Base-by-base conservation (phyloP, 805 yeast genomes). In the baker's yeast (Saccharomyces cerevisiae) region DNA sequence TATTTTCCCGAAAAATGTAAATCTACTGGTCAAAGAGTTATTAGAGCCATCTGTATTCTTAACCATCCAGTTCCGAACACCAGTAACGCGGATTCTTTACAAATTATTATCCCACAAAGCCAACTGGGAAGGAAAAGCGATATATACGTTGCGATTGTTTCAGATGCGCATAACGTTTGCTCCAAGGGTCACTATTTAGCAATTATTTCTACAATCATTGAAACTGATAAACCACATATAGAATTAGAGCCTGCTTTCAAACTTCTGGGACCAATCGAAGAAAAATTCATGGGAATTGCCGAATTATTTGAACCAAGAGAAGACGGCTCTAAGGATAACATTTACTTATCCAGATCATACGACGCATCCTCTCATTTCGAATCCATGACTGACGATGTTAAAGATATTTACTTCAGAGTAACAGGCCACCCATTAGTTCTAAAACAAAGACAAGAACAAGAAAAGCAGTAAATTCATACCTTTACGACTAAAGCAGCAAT, bases 301-400 rank as follows among this genome's bases (percentile, higher is more conserved):
- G 97, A 92, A 59, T 66, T 94, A 50, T 89, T 85, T 64, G 97
- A 87, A 71, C 98, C 99, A 13, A 68, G 75, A 11, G 86, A 81
- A 41, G 96, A 89, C 68, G 99, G 99, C 10, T 75, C 85, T 17
- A 75, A 79, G 57, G 91, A 87, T 70, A 82, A 85, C 54, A 82
- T 94, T 50, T 94, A 73, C 72, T 78, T 94, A 55, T 89, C 97
- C 41, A 87, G 81, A 74, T 87, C 96, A 55, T 94, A 90, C 70
- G 99, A 94, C 70, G 86, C 98, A 1, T 79, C 96, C 9, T 89
- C 97, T 9, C 99, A 94, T 73, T 94, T 94, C 69, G 99, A 94
- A 73, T 76, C 91, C 47, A 87, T 96, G 64, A 94, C 99, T 43
- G 98, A 94, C 70, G 98, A 94, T 70, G 96, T 94, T 62, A 90